Percentiles rank a stretch among this genome's conserved stretches.
These are phyloP conservation scores for Fagus sylvatica DNA, from an alignment of 306 rosid species.

Conservation along the genomic window DNA sequence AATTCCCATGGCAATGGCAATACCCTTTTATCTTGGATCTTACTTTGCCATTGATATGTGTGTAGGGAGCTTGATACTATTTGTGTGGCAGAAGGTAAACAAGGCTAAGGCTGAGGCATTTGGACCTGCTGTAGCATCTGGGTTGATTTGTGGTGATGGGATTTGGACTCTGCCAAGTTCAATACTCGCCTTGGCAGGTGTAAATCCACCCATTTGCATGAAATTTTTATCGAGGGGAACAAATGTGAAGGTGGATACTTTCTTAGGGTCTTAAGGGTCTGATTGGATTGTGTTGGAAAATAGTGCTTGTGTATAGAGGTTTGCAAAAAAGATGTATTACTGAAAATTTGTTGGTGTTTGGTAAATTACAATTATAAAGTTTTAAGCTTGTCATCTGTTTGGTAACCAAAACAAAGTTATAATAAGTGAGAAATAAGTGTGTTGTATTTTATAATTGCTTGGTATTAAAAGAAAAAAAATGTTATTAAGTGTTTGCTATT, in stretches of 20 bases:
- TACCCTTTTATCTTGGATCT: constrained; percentile 55
- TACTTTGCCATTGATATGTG: constrained; percentile 54
- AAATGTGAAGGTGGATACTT: constrained; percentile 37
- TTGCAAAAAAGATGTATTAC: no score
- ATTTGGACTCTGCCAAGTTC: constrained; percentile 59
- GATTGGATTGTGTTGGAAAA: neutral
- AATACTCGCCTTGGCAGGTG: constrained; percentile 44
- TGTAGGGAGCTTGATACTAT: constrained; percentile 46
- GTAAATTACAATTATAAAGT: no score
- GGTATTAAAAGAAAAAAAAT: no score
- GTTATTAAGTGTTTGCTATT: no score
- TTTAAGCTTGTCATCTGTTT: no score
- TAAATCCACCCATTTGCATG: constrained; percentile 54
- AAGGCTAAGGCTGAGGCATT: constrained; percentile 42
- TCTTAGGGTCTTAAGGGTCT: constrained; percentile 28
- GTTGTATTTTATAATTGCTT: no score
- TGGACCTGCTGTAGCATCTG: constrained; percentile 51
- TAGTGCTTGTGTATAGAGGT: no score
- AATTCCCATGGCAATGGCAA: constrained; percentile 59
- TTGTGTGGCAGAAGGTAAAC: constrained; percentile 39
- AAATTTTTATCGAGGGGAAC: constrained; percentile 39
- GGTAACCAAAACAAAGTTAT: no score
- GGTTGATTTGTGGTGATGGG: constrained; percentile 61
- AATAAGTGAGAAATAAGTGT: no score
- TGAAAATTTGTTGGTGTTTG: no score